Conservation (phyloP, 2,329 filamentous ascomycete species). For the Fulvia fulva region DNA sequence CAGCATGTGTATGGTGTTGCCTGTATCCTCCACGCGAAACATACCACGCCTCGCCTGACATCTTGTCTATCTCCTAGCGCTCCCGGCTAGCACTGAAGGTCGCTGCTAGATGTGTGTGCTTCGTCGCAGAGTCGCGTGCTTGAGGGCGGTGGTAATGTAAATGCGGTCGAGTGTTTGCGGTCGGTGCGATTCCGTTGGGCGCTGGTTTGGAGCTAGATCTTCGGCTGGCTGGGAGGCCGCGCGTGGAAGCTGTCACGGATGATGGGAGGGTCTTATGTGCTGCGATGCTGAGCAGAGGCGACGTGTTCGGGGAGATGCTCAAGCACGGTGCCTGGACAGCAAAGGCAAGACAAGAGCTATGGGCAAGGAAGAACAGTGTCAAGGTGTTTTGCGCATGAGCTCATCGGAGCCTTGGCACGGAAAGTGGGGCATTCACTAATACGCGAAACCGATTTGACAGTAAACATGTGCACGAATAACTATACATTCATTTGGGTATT, state of each 20-base stretch:
- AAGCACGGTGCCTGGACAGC: background rate
- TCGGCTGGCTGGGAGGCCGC: background rate
- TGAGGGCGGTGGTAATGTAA: background rate
- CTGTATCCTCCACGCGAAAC: constrained; percentile 3
- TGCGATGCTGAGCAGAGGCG: background rate
- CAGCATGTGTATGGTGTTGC: constrained; percentile 1
- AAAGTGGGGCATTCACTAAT: background rate
- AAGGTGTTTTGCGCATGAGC: background rate
- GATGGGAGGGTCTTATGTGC: background rate
- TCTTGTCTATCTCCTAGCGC: constrained; percentile 22
- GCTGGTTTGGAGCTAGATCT: background rate
- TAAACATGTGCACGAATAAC: background rate
- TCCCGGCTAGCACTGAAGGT: background rate
- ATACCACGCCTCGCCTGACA: constrained; percentile 40
- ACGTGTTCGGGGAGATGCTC: background rate
- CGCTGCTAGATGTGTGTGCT: background rate
- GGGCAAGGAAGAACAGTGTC: background rate
- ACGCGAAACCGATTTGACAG: background rate
- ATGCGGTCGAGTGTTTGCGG: background rate
- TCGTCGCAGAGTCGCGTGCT: background rate
- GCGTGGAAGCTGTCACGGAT: background rate
- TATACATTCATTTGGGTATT: background rate
- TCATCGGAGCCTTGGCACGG: background rate
- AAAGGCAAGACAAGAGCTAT: background rate
- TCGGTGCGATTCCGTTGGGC: background rate